phyloP scores from a whole-genome alignment of 1,284 basidiomycete genomes.

The Mycosarcoma maydis region DNA sequence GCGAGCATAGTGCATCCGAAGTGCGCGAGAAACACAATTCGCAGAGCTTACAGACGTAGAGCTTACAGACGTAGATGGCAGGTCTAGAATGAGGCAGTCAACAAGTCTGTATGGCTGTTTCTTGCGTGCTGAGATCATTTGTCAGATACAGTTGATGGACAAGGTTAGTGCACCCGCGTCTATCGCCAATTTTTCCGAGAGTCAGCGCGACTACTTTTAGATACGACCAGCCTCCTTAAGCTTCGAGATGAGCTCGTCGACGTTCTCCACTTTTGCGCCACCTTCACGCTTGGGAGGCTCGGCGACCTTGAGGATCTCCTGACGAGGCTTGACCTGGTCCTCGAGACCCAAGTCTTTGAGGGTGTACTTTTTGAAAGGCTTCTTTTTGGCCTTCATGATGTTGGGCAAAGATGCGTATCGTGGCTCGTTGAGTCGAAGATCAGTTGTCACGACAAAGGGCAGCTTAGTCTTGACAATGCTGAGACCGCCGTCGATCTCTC shows the following conservation, averaged over 20 bases:
- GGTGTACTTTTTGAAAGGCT: constrained; percentile 86
- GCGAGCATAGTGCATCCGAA: too few relatives aligned
- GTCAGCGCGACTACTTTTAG: too few relatives aligned
- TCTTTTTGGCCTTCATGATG: constrained; percentile 86
- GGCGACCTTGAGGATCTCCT: constrained; percentile 88
- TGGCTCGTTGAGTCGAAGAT: constrained; percentile 74
- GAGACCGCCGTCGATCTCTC: constrained; percentile 94
- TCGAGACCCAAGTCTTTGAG: constrained; percentile 81
- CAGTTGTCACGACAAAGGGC: constrained; percentile 90
- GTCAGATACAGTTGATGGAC: too few relatives aligned
- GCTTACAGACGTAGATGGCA: not conserved
- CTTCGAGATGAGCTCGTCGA: constrained; percentile 89
- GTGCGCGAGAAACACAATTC: too few relatives aligned
- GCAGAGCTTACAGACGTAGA: not conserved
- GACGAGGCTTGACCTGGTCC: constrained; percentile 76
- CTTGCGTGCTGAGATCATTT: too few relatives aligned
- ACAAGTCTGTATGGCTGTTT: too few relatives aligned
- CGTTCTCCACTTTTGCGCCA: constrained; percentile 85
- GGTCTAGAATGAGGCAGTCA: not conserved
- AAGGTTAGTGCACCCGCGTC: too few relatives aligned
- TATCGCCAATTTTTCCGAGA: too few relatives aligned
- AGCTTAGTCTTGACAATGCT: constrained; percentile 83
- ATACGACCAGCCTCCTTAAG: constrained; percentile 87
- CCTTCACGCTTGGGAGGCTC: constrained; percentile 92
- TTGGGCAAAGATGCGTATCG: constrained; percentile 67